Evolutionary conservation across 2,329 filamentous ascomycete species (phyloP).

Genomic region (Neonectria hederae): DNA sequence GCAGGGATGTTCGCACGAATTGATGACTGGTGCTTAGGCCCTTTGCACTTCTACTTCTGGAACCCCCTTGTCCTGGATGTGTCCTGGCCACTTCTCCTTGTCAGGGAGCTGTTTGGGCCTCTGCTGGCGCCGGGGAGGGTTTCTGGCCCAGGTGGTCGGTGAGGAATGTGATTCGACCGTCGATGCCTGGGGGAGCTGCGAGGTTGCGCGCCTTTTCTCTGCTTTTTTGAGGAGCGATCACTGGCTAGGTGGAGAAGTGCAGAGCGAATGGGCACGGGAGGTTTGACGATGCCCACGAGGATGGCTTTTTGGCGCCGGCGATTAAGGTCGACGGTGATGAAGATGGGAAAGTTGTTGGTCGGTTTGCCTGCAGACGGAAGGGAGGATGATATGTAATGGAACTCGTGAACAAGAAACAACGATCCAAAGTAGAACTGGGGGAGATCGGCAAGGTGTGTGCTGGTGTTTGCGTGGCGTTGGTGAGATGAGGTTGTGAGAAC

Average conservation of each 20-base stretch:
- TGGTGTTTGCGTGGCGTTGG: background rate
- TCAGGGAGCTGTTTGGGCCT: conserved; percentile 40
- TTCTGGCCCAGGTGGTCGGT: conserved; percentile 43
- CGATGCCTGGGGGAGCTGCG: conserved; percentile 25
- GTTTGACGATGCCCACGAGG: conserved; percentile 30
- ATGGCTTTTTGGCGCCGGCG: conserved; percentile 32
- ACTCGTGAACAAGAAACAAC: background rate
- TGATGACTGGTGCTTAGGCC: conserved; percentile 20
- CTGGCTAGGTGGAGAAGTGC: conserved; percentile 31
- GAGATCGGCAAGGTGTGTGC: background rate
- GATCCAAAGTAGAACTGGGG: background rate
- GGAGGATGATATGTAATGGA: background rate
- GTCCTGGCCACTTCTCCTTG: conserved; percentile 30
- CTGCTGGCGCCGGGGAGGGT: conserved; percentile 40
- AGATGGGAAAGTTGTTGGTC: conserved; percentile 11
- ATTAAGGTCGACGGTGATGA: conserved; percentile 27
- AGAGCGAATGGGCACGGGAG: conserved; percentile 38
- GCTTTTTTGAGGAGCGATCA: conserved; percentile 26
- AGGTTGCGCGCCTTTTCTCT: conserved; percentile 22
- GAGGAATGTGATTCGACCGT: conserved; percentile 44
- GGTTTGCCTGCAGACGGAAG: conserved; percentile 5
- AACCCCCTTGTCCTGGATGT: conserved; percentile 37
- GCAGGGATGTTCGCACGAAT: conserved; percentile 19
- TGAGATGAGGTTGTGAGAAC: background rate
- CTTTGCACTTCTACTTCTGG: conserved; percentile 42